Conservation (phyloP, 176 grass and related monocot species). For the Lolium multiflorum region DNA sequence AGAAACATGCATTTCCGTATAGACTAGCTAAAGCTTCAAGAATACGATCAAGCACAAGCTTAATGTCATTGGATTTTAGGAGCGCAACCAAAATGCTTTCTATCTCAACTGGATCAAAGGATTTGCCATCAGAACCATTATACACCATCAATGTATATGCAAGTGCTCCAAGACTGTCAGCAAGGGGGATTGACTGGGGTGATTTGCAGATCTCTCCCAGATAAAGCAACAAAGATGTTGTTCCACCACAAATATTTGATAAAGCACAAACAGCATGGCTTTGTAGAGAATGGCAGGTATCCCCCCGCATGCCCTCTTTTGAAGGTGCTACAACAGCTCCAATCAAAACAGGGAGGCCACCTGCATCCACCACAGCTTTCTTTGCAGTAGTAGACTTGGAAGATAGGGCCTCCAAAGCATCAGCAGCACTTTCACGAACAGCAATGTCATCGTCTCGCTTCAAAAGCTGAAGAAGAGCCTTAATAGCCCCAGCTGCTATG, state of each 20-base stretch:
- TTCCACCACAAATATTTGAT: constrained; percentile 92
- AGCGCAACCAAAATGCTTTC: constrained; percentile 79
- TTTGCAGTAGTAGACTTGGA: constrained; percentile 88
- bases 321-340: constrained; percentile 93
- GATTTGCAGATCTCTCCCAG: constrained; percentile 83
- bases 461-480: constrained; percentile 81
- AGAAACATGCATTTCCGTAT: constrained; percentile 72
- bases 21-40: constrained; percentile 95
- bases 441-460: constrained; percentile 86
- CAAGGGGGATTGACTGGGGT: constrained; percentile 54
- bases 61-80: constrained; percentile 69
- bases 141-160: constrained; percentile 95
- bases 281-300: constrained; percentile 84
- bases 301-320: constrained; percentile 91
- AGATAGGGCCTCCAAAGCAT: constrained; percentile 93
- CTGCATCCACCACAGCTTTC: constrained; percentile 95
- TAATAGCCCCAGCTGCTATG: constrained; percentile 84
- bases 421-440: constrained; percentile 88
- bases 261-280: constrained; percentile 82
- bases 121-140: constrained; percentile 72
- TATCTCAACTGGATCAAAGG: constrained; percentile 80
- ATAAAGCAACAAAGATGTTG: constrained; percentile 81
- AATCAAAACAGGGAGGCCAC: constrained; percentile 86
- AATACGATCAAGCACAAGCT: constrained; percentile 82
- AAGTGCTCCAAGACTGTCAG: constrained; percentile 93